These are phyloP conservation scores for Parascedosporium putredinis DNA, from an alignment of 2,329 filamentous ascomycete genomes.

Conservation along the genomic window DNA sequence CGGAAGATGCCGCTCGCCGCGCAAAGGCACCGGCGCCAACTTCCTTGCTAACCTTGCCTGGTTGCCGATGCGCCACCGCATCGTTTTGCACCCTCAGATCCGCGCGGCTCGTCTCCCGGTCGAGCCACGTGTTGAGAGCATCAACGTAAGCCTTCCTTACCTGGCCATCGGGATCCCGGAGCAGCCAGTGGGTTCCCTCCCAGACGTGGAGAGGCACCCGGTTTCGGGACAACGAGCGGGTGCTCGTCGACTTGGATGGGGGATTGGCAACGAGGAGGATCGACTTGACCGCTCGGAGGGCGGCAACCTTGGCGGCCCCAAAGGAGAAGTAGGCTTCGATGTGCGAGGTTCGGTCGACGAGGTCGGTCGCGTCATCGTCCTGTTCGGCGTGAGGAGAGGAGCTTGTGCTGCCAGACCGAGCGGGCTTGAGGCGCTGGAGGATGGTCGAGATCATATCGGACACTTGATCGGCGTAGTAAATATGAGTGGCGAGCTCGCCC, in stretches of 20 bases:
- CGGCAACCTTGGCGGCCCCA: slow-evolving; percentile 47
- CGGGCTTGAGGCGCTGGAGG: slow-evolving; percentile 65
- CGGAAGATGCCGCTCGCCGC: slow-evolving; percentile 58
- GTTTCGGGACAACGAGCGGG: slow-evolving; percentile 58
- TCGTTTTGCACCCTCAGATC: slow-evolving; percentile 56
- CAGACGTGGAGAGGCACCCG: slow-evolving; percentile 72
- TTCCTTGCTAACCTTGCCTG: slow-evolving; percentile 32
- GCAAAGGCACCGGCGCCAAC: slow-evolving; percentile 25
- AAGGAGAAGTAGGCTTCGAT: slow-evolving; percentile 43
- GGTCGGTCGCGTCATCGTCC: slow-evolving; percentile 30
- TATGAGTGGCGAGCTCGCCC: slow-evolving; percentile 82
- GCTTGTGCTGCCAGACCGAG: slow-evolving; percentile 30
- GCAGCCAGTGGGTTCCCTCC: slow-evolving; percentile 93
- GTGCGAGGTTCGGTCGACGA: slow-evolving; percentile 30
- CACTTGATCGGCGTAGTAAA: slow-evolving; percentile 95
- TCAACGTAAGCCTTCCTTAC: slow-evolving; percentile 82
- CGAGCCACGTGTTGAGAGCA: slow-evolving; percentile 73
- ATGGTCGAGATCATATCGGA: slow-evolving; percentile 86
- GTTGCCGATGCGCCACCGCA: slow-evolving; percentile 36
- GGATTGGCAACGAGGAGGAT: slow-evolving; percentile 75
- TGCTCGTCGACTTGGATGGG: slow-evolving; percentile 46
- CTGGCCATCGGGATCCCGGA: slow-evolving; percentile 66
- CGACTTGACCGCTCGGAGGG: slow-evolving; percentile 69
- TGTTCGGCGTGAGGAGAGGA: slow-evolving; percentile 37
- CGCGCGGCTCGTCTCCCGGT: slow-evolving; percentile 60